Conservation (phyloP, 2,329 filamentous ascomycete genomes). For the Trichoderma afroharzianum region DNA sequence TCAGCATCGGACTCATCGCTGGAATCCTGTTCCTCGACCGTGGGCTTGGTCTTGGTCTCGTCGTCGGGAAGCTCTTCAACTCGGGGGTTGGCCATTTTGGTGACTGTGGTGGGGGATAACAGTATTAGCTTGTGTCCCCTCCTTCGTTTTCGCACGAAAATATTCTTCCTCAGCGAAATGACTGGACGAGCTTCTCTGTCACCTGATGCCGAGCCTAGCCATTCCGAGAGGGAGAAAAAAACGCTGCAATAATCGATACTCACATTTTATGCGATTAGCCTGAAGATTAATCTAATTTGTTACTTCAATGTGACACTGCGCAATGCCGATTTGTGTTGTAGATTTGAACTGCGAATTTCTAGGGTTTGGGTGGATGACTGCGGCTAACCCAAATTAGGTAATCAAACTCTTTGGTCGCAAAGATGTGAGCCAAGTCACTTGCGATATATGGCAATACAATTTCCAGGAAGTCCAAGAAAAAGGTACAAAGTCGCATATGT, state of each 20-base stretch:
- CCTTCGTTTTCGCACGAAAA: slow-evolving; percentile 22
- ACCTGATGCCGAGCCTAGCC: neutral
- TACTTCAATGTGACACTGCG: slow-evolving; percentile 29
- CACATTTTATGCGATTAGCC: slow-evolving; percentile 37
- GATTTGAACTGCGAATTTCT: slow-evolving; percentile 40
- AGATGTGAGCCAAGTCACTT: neutral
- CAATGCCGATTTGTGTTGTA: slow-evolving; percentile 39
- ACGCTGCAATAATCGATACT: neutral
- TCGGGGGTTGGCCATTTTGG: slow-evolving; percentile 92
- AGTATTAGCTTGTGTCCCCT: slow-evolving; percentile 26
- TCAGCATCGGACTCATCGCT: slow-evolving; percentile 76
- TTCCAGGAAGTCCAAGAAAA: neutral
- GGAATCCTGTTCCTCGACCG: slow-evolving; percentile 69
- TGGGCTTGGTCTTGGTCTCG: slow-evolving; percentile 71
- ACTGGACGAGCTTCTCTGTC: neutral
- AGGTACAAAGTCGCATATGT: neutral
- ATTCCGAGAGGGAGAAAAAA: neutral
- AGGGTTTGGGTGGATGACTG: slow-evolving; percentile 41
- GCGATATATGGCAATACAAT: neutral
- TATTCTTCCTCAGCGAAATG: slow-evolving; percentile 11
- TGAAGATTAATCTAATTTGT: slow-evolving; percentile 31
- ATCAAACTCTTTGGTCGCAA: slow-evolving; percentile 26
- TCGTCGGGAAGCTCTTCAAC: slow-evolving; percentile 97
- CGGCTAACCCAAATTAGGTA: slow-evolving; percentile 41
- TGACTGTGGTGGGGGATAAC: slow-evolving; percentile 33